Base-by-base conservation (phyloP, 371 early-diverging fungal genomes). In the Actinomucor elegans region DNA sequence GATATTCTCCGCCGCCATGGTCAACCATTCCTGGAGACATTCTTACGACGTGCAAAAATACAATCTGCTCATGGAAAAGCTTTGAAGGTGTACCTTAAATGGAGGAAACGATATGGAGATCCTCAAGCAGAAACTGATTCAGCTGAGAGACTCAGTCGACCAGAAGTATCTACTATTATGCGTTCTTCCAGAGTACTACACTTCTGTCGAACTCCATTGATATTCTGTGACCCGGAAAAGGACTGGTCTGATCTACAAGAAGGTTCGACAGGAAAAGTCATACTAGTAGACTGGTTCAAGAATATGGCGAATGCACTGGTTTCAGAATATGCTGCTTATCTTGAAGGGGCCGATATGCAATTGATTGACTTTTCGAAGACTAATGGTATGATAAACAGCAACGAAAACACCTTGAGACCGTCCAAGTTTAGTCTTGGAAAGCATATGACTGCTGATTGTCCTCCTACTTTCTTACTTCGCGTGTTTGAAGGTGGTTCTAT, bases 271-370 rank as follows among this genome's bases (percentile, higher is more conserved):
- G 36, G 44, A 15, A 49, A 33, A 7, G 46, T 56, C 12, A 35
- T 32, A 6, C 53, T 69, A 5, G 32, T 66, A 1, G 49, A 55
- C 4, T 89, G 89, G 91, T 86, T 82, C 57, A 67, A 71, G 14
- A 60, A 71, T 7, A 64, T 89, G 67, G 71, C 81, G 0, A 64
- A 76, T n/a, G 59, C 72, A 1, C 73, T 86, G 36, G 60, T 88
- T 59, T 45, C 52, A 10, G 85, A 87, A 38, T 91, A 88, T 55
- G 73, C 84, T 5, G 59, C 67, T 10, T 89, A 91, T 46, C 64
- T 91, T 40, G 77, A 81, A 42, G 69, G 70, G 5, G 68, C 88
- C 0, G 89, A 88, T 20, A 80, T 90, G 81, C 84, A 85, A 37
- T 50, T 74, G 17, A 68, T 88, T 33, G 74, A 85, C 45, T 79